Percentiles rank a stretch among this genome's conserved stretches.
These are phyloP conservation scores for Hibiscus tridactylites DNA, from an alignment of 345 rosid genomes.

Conservation along the genomic window DNA sequence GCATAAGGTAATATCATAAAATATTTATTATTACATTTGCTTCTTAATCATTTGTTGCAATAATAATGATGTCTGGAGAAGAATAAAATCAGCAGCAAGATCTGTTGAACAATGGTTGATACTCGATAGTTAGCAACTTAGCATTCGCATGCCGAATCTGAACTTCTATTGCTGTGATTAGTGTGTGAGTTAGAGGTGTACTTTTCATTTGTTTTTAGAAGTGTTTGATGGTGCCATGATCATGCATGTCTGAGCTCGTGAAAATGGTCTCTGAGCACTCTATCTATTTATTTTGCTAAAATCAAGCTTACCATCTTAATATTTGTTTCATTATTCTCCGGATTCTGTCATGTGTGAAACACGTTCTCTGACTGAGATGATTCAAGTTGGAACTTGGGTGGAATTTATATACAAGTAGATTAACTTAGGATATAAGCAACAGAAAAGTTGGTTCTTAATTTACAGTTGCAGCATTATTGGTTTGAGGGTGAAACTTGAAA, in stretches of 20 bases:
- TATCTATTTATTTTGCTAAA: background rate
- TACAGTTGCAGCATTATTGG: background rate
- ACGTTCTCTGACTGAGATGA: background rate
- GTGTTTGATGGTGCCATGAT: background rate
- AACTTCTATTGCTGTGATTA: background rate
- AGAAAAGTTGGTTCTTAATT: constrained; percentile 11
- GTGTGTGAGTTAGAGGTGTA: constrained; percentile 6
- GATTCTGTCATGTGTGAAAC: background rate
- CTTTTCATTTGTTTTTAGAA: background rate
- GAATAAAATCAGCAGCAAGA: background rate
- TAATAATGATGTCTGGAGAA: background rate
- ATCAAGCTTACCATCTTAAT: background rate
- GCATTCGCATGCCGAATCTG: background rate
- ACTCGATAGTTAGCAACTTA: background rate
- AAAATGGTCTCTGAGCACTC: background rate
- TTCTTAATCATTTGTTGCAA: background rate
- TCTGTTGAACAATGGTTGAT: background rate
- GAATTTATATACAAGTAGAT: background rate
- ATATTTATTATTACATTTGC: background rate
- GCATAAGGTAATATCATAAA: constrained; percentile 51
- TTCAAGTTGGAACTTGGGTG: background rate
- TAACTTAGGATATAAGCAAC: background rate
- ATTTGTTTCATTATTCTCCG: background rate
- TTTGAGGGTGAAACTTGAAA: constrained; percentile 22
- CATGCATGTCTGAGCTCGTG: background rate